These are phyloP conservation scores for Selaginella tamariscina DNA, from an alignment of 75 land plant species.

Conservation along the genomic window DNA sequence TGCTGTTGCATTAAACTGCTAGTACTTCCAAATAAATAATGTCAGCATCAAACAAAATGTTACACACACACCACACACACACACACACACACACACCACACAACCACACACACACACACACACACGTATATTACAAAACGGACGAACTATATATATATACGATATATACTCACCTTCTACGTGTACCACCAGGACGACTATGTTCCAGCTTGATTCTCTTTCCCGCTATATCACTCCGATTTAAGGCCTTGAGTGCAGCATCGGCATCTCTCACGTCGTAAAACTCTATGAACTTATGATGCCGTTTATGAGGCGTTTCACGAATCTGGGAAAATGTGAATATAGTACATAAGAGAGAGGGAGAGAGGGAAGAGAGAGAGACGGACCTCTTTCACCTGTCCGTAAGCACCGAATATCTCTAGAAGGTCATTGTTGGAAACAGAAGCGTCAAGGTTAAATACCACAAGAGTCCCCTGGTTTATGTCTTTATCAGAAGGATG, in stretches of 20 bases:
- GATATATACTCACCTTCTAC: constrained; percentile 62
- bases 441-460: constrained; percentile 79
- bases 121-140: too few relatives aligned
- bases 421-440: constrained; percentile 84
- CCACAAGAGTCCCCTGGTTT: constrained; percentile 86
- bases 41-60: too few relatives aligned
- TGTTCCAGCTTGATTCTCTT: constrained; percentile 71
- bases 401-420: constrained; percentile 74
- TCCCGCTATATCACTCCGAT: constrained; percentile 68
- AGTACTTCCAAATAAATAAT: too few relatives aligned
- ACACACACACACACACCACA: neutral
- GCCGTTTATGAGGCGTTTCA: constrained; percentile 49
- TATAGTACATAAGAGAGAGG: neutral
- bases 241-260: constrained; percentile 59
- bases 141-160: too few relatives aligned
- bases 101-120: neutral
- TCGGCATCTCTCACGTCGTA: constrained; percentile 81
- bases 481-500: constrained; percentile 92
- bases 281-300: too few relatives aligned
- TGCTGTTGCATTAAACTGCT: constrained; percentile 82
- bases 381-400: constrained; percentile 84
- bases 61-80: constrained; percentile 2
- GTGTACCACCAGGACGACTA: constrained; percentile 48
- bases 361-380: neutral
- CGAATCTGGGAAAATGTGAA: constrained; percentile 60